Base-by-base conservation (phyloP, 2,329 filamentous ascomycete genomes). In the Aspergillus sp. region DNA sequence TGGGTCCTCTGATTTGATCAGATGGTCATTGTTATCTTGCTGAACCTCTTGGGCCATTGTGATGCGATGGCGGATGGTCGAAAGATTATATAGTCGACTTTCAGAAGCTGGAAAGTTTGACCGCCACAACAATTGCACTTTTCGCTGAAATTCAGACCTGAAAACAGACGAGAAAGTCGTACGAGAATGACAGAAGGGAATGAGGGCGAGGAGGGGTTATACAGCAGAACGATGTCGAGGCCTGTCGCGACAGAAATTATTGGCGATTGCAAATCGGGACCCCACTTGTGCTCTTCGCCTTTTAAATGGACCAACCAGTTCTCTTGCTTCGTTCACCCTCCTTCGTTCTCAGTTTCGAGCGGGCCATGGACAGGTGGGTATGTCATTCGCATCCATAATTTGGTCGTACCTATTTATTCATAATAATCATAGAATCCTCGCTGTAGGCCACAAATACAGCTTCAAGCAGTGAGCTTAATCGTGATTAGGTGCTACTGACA, bases 1-100 rank as follows among this genome's bases (percentile, higher is more conserved):
- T 5, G 89, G 88, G 73, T 97, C 86, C 30, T 77, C 64, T 2
- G 85, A 88, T 61, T 75, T 79, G 56, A 88, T 77, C 64, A 88
- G 79, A 54, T 83, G 79, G 64, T 86, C 84, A 67, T 76, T 77
- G 64, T 74, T 73, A 19, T 62, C 61, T 39, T 60, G 64, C 42
- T 58, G 51, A 51, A 57, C 54, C 42, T 58, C 61, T 33, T 63
- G 59, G 19, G 58, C 46, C 72, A 73, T 74, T 57, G 55, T 67
- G 63, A 44, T 45, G 47, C 42, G 52, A 22, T 54, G 46, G 40
- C 13, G 24, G n/a, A 57, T 15, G 5, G 33, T 39, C n/a, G 53
- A 41, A 13, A 42, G 24, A 27, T 39, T 48, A 51, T 44, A 41
- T 51, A 39, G 54, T 52, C 20, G 17, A 19, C 12, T 53, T 17